phyloP scores from a whole-genome alignment of 2,329 filamentous ascomycete genomes.

The Zasmidium citrigriseum region DNA sequence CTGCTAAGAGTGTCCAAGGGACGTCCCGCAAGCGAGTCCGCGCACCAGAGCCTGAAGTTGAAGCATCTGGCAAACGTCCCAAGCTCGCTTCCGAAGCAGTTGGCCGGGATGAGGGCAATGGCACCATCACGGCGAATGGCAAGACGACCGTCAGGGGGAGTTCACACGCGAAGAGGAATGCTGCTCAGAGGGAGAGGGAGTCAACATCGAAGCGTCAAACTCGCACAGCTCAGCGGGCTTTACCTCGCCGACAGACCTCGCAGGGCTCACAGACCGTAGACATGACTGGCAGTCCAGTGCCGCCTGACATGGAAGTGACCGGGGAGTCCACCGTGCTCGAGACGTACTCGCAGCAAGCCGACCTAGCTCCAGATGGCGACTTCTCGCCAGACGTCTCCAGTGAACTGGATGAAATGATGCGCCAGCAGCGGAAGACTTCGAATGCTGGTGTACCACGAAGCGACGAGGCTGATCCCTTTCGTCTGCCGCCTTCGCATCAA shows the following conservation, averaged over 20 bases:
- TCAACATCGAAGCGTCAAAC: background rate
- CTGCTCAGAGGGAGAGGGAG: too few species aligned
- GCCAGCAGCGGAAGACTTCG: background rate
- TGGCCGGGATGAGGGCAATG: background rate
- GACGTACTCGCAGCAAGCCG: conserved; percentile 26
- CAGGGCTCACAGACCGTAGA: conserved; percentile 31
- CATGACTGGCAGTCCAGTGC: conserved; percentile 32
- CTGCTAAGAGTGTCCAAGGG: background rate
- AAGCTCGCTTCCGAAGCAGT: background rate
- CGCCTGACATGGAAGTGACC: conserved; percentile 25
- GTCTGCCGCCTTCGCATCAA: background rate
- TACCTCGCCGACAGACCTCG: conserved; percentile 15
- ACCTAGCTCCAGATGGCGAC: too few species aligned
- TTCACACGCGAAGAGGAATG: too few species aligned
- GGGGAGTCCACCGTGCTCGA: conserved; percentile 28
- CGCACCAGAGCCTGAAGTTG: background rate
- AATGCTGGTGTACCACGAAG: background rate
- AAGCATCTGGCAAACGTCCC: background rate
- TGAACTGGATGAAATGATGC: background rate
- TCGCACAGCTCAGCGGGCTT: background rate
- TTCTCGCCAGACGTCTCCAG: conserved; percentile 18
- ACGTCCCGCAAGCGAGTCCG: background rate
- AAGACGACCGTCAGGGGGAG: too few species aligned
- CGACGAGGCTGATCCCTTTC: background rate
- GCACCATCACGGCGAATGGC: background rate